Conservation (phyloP, 495 filamentous ascomycete genomes). For the Aspergillus panamensis region DNA sequence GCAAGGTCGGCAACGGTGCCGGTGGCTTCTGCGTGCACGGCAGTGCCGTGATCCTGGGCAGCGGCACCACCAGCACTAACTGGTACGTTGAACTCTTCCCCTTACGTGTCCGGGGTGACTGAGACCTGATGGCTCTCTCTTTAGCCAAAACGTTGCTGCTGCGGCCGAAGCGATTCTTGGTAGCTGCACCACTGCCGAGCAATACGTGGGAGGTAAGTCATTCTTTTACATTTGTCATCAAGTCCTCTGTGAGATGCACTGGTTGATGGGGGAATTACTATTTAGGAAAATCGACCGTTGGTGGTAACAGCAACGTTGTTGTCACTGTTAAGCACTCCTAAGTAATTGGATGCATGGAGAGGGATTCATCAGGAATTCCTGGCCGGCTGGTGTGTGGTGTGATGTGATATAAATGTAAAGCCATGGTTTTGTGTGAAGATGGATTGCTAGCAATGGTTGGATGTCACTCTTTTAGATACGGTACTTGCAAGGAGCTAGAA, state of each 20-base stretch:
- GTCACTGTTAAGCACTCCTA: conserved; percentile 5
- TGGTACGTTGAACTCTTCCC: conserved; percentile 3
- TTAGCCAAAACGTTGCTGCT: conserved; percentile 8
- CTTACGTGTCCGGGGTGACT: not conserved
- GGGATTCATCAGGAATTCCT: not conserved
- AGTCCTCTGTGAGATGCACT: not conserved
- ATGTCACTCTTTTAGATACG: conserved; percentile 8
- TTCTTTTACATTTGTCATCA: not conserved
- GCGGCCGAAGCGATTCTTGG: conserved; percentile 2
- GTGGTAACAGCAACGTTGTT: conserved; percentile 3
- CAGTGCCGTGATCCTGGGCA: not conserved
- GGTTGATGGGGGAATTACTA: not conserved
- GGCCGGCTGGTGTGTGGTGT: not conserved
- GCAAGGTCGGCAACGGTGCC: not conserved
- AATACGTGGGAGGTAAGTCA: conserved; percentile 9
- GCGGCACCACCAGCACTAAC: not conserved
- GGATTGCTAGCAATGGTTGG: conserved; percentile 1
- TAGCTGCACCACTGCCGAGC: conserved; percentile 5
- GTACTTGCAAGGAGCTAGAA: conserved; percentile 5
- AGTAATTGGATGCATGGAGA: not conserved
- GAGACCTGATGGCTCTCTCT: not conserved
- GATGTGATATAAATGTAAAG: not conserved
- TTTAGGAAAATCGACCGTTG: conserved; percentile 3
- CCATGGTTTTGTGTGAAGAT: not conserved
- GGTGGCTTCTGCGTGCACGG: not conserved